These are phyloP conservation scores for Flaveria trinervia DNA, from an alignment of 129 eudicot species.

Conservation along the genomic window DNA sequence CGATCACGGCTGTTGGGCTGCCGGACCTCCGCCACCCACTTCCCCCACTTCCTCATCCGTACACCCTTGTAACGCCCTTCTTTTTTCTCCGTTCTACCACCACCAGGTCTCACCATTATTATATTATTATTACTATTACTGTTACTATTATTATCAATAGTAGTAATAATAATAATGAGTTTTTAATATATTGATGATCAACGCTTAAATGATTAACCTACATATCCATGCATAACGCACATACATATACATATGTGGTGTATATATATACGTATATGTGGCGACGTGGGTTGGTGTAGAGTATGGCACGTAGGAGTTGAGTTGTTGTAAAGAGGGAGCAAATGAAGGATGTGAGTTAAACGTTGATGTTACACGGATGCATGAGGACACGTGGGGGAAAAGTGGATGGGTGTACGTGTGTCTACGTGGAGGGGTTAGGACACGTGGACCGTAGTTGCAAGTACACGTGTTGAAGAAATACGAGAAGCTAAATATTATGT, in stretches of 20 bases:
- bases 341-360: slow-evolving; percentile 4
- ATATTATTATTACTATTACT: too few relatives aligned
- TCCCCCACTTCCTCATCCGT: slow-evolving; percentile 94
- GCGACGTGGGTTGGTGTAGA: slow-evolving; percentile 11
- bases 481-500: not conserved
- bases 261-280: slow-evolving; percentile 10
- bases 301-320: slow-evolving; percentile 24
- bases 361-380: slow-evolving; percentile 16
- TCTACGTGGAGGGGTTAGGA: not conserved
- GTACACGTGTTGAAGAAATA: slow-evolving; percentile 16
- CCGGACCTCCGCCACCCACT: slow-evolving; percentile 89
- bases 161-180: not conserved
- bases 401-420: slow-evolving; percentile 15
- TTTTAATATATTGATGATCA: too few relatives aligned
- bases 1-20: slow-evolving; percentile 82
- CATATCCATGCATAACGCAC: not conserved
- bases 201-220: too few relatives aligned
- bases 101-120: slow-evolving; percentile 39
- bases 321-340: slow-evolving; percentile 1
- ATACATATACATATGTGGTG: not conserved
- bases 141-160: too few relatives aligned
- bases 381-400: slow-evolving; percentile 25
- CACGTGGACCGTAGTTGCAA: slow-evolving; percentile 30
- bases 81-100: slow-evolving; percentile 28
- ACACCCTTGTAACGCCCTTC: slow-evolving; percentile 71